Evolutionary conservation across 257 asterid genomes (phyloP).

Genomic region (Nicotiana paniculata): DNA sequence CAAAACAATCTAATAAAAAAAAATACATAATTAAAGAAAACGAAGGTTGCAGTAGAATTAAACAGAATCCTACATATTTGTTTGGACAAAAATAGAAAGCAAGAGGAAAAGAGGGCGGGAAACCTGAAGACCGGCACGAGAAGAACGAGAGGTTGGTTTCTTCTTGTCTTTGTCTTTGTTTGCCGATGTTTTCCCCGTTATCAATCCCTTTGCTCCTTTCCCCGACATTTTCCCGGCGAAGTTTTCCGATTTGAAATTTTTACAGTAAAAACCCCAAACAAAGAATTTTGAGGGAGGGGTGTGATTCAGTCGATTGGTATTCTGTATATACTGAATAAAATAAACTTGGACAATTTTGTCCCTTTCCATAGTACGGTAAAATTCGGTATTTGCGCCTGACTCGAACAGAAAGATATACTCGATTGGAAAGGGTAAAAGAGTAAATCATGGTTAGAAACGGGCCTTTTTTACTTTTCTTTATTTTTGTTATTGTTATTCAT

Average conservation of each 20-base stretch:
- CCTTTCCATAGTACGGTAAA: too few species aligned
- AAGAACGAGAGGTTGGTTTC: conserved; percentile 24
- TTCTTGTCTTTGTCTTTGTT: conserved; percentile 20
- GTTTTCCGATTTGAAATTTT: background rate
- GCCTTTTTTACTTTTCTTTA: background rate
- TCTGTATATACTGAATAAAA: too few species aligned
- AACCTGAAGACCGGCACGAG: conserved; percentile 28
- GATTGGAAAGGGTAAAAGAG: background rate
- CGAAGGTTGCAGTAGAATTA: background rate
- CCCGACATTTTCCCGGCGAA: conserved; percentile 12
- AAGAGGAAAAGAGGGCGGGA: background rate
- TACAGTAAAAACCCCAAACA: too few species aligned
- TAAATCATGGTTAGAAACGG: background rate
- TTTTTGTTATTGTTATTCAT: background rate
- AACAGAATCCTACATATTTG: background rate
- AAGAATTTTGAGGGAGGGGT: too few species aligned
- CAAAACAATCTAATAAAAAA: background rate
- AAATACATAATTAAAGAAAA: too few species aligned
- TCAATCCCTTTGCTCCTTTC: conserved; percentile 19
- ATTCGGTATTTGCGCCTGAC: too few species aligned
- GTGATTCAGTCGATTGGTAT: too few species aligned
- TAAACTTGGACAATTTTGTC: too few species aligned
- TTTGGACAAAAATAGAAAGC: background rate
- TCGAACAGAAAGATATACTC: too few species aligned
- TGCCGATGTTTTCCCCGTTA: conserved; percentile 14